A percentile compares a stretch with the other conserved stretches of the same genome.
These are phyloP conservation scores for Rhodosporidiobolus sp. DNA, from an alignment of 768 basidiomycete species.

Conservation along the genomic window DNA sequence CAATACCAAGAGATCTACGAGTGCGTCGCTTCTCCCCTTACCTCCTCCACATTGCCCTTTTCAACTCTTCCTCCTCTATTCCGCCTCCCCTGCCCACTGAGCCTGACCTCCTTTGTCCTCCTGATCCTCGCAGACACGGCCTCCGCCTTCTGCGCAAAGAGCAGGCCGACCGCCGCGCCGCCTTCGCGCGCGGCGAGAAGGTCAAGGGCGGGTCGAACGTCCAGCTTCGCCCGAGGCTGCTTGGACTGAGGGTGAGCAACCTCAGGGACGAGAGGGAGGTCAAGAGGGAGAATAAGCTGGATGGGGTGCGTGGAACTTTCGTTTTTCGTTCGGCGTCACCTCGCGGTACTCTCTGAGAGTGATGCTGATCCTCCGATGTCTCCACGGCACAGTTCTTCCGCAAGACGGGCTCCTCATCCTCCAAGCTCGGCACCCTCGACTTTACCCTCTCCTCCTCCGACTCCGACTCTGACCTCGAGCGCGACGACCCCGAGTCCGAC, in stretches of 20 bases:
- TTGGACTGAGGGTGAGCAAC: constrained; percentile 84
- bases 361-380: too few relatives aligned
- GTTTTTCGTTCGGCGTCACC: too few relatives aligned
- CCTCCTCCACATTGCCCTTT: neutral
- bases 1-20: constrained; percentile 66
- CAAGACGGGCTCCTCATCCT: neutral
- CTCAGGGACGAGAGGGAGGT: constrained; percentile 63
- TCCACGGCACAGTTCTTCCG: neutral
- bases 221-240: constrained; percentile 62
- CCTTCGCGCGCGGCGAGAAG: constrained; percentile 13
- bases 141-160: constrained; percentile 77
- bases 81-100: too few relatives aligned
- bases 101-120: constrained; percentile 8
- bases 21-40: constrained; percentile 52
- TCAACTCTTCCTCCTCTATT: neutral
- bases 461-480: constrained; percentile 15
- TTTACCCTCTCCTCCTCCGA: constrained; percentile 1
- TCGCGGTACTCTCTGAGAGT: too few relatives aligned
- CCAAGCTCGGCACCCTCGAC: neutral
- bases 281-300: constrained; percentile 27
- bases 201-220: constrained; percentile 48
- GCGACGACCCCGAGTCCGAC: constrained; percentile 7
- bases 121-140: constrained; percentile 64
- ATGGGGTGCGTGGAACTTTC: constrained; percentile 13
- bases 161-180: constrained; percentile 53